Evolutionary conservation across 2,329 filamentous ascomycete genomes (phyloP), one percentile per base, ranked within the genome.

Genomic region (Dothideomycetes sp.): DNA sequence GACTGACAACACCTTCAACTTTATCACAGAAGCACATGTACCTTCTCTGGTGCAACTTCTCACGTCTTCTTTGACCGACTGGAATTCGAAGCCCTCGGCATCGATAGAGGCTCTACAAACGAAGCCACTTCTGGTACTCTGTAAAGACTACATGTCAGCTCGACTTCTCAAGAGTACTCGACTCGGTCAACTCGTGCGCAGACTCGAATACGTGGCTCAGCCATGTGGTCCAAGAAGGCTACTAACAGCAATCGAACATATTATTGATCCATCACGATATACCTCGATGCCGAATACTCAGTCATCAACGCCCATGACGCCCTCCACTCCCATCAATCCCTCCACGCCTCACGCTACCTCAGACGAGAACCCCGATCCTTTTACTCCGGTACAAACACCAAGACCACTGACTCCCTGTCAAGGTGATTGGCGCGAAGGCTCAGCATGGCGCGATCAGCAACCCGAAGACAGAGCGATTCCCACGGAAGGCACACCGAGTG

Each of bases 341-440:
- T 16, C 17, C 3, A 37, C 34, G n/a, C 34, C 34, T n/a, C 34
- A 25, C 16, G 24, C 20, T 22, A 25, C 28, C n/a, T 25, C 34
- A 5, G 34, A 25, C 34, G 34, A 8, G 34, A 37, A 30, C 20
- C 24, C 3, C 23, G 34, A 16, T 24, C 34, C 4, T 37, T 25
- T 4, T 19, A 30, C 19, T 28, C 33, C 4, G 20, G 33, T 18
- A 15, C 22, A 41, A 28, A 40, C 15, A 29, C 35, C 11, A 25
- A 44, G 10, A 27, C 16, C 18, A 39, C 28, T 3, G 16, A 30
- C 50, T 60, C 9, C 49, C 52, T 20, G 51, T 59, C 4, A 52
- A 58, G 3, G 44, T 51, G 4, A 53, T 51, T 33, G 57, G 55
- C 43, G 51, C 53, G n/a, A 41, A 49, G 7, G n/a, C n/a, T n/a